Evolutionary conservation across 1,284 basidiomycete genomes (phyloP), one percentile per base, ranked within the genome.

Genomic region (Microbotryum saponariae): DNA sequence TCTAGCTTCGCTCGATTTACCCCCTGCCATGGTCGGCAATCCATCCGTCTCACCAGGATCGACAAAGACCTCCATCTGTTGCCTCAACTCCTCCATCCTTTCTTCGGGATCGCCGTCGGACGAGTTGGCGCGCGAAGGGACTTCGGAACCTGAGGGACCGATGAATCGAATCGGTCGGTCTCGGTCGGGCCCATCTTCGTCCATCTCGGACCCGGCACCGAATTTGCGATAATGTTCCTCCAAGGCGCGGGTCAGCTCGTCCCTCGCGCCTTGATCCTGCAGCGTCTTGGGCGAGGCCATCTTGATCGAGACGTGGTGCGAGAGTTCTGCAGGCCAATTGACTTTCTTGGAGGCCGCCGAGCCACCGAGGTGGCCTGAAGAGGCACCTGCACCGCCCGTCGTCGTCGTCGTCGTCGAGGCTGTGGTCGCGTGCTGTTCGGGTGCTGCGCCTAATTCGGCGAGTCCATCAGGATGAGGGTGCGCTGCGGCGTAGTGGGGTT

Each of bases 31-130:
- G 18, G 71, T 73, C 0, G 78, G 78, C 51, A 79, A 61, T 2
- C 78, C 78, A 59, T 78, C 78, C 47, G 73, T 75, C 68, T 79
- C 78, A 29, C 75, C 75, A 1, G 75, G 74, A 33, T 74, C 75
- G 54, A 78, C 75, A 58, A 73, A 77, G 23, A 75, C 74, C 31
- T 72, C 68, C 71, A 74, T 72, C 44, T 72, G 54, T n/a, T 73
- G 66, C 31, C 65, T 62, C 33, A 73, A 58, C 7, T 68, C 64
- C 47, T 70, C 62, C 51, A 69, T 52, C 8, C 67, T 53, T 33
- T 66, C 67, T 31, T 57, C 57, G 5, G 65, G 59, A 49, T 69
- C 67, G 20, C 67, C 67, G 29, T 69, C 67, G 9, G 60, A 64
- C 48, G 60, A 62, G 6, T 55, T 64, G 1, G 64, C 67, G 16